Evolutionary conservation across 352 stramenopile genomes (phyloP).

Genomic region (Pythium periplocum): DNA sequence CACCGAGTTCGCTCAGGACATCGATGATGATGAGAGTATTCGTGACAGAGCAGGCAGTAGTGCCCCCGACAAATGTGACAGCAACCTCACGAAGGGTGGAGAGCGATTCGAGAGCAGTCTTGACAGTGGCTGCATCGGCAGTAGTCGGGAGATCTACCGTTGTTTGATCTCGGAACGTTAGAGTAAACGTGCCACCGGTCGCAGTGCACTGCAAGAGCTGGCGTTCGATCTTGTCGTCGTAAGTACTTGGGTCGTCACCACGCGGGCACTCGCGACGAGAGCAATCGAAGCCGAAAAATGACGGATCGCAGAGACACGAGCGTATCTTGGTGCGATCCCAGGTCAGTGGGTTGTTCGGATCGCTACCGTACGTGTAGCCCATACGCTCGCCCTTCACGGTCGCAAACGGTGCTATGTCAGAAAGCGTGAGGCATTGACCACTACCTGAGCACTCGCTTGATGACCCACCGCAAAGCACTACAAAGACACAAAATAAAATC

Average conservation of each 20-base stretch:
- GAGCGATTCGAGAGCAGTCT: slow-evolving; percentile 44
- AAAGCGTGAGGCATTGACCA: slow-evolving; percentile 67
- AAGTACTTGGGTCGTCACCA: slow-evolving; percentile 64
- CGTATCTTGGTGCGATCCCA: slow-evolving; percentile 72
- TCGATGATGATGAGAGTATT: slow-evolving; percentile 52
- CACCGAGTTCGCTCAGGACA: slow-evolving; percentile 52
- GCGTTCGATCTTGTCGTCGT: slow-evolving; percentile 46
- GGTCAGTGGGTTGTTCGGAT: slow-evolving; percentile 64
- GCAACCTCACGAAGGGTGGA: slow-evolving; percentile 34
- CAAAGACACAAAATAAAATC: slow-evolving; percentile 2
- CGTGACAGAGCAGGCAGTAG: slow-evolving; percentile 32
- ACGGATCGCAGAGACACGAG: slow-evolving; percentile 53
- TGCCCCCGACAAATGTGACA: slow-evolving; percentile 29
- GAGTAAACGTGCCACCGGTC: slow-evolving; percentile 49
- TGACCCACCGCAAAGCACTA: slow-evolving; percentile 40
- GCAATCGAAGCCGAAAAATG: slow-evolving; percentile 67
- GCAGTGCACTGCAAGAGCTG: slow-evolving; percentile 62
- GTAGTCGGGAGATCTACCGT: slow-evolving; percentile 36
- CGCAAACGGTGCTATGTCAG: slow-evolving; percentile 47
- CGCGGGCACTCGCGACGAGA: slow-evolving; percentile 60
- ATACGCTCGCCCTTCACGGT: slow-evolving; percentile 47
- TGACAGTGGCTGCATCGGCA: slow-evolving; percentile 27
- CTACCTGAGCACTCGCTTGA: slow-evolving; percentile 62
- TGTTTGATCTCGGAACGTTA: slow-evolving; percentile 59
- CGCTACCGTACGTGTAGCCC: slow-evolving; percentile 51